These are phyloP conservation scores for Pulicaria dysenterica DNA, from an alignment of 129 eudicot species.

Conservation along the genomic window DNA sequence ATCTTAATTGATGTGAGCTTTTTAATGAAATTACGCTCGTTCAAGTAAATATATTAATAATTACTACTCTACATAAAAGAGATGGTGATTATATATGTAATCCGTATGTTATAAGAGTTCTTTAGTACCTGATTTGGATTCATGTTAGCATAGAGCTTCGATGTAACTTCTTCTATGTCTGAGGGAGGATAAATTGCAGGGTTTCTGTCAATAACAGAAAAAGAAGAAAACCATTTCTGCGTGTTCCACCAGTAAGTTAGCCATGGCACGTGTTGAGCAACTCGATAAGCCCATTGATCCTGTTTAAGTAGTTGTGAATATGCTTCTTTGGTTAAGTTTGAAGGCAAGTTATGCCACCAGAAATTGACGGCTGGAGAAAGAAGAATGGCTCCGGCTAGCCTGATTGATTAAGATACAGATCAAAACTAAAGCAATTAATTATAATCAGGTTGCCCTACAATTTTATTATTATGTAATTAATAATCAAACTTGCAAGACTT, in stretches of 20 bases:
- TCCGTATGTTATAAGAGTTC: too few species aligned
- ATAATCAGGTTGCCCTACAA: background rate
- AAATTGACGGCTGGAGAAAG: constrained; percentile 64
- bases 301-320: constrained; percentile 41
- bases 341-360: constrained; percentile 74
- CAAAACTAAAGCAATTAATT: too few species aligned
- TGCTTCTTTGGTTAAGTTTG: constrained; percentile 48
- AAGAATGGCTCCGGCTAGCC: constrained; percentile 73
- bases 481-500: background rate
- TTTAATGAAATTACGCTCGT: too few species aligned
- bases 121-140: constrained; percentile 15
- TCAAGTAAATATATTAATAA: too few species aligned
- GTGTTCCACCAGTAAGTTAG: constrained; percentile 84
- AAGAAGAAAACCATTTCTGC: constrained; percentile 51
- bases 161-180: constrained; percentile 38
- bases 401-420: constrained; percentile 11
- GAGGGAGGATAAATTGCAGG: constrained; percentile 34
- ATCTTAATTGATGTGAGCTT: too few species aligned
- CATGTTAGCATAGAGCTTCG: constrained; percentile 3
- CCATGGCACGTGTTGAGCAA: constrained; percentile 63
- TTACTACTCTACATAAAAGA: too few species aligned
- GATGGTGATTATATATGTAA: background rate
- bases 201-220: constrained; percentile 19
- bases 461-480: too few species aligned
- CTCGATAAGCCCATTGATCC: constrained; percentile 71